phyloP scores from a whole-genome alignment of 2,329 filamentous ascomycete genomes.

The Neofusicoccum parvum region DNA sequence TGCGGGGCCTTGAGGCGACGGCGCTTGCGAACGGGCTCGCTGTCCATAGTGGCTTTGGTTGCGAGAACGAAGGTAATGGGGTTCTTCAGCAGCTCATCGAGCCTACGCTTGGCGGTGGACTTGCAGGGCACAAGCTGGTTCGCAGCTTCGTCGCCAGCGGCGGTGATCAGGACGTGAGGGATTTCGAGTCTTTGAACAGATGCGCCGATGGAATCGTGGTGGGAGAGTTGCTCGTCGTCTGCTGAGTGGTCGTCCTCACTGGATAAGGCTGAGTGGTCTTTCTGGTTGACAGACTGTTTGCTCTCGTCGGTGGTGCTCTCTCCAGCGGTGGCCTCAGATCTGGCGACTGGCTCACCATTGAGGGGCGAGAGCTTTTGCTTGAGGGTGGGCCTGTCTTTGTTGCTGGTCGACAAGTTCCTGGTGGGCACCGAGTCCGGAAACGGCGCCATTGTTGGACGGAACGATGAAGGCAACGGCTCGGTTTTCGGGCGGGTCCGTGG shows the following conservation, averaged over 20 bases:
- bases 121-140: background rate
- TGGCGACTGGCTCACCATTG: background rate
- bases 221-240: background rate
- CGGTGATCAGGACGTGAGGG: background rate
- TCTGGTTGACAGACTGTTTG: background rate
- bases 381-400: background rate
- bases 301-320: too few relatives aligned
- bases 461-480: background rate
- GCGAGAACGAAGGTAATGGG: slow-evolving; percentile 3
- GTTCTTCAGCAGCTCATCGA: background rate
- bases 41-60: background rate
- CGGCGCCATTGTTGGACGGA: background rate
- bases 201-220: background rate
- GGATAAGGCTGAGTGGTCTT: background rate
- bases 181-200: background rate
- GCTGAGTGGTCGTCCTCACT: background rate
- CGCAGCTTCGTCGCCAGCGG: background rate
- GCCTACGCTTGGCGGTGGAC: slow-evolving; percentile 3
- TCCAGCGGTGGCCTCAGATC: too few relatives aligned
- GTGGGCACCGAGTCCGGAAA: background rate
- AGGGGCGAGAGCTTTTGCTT: background rate
- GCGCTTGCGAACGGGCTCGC: background rate
- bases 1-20: background rate
- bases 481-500: background rate
- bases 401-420: background rate